Percentiles rank a stretch among this genome's conserved stretches.
These are phyloP conservation scores for Fusarium chlamydosporum DNA, from an alignment of 2,329 filamentous ascomycete genomes.

Conservation along the genomic window DNA sequence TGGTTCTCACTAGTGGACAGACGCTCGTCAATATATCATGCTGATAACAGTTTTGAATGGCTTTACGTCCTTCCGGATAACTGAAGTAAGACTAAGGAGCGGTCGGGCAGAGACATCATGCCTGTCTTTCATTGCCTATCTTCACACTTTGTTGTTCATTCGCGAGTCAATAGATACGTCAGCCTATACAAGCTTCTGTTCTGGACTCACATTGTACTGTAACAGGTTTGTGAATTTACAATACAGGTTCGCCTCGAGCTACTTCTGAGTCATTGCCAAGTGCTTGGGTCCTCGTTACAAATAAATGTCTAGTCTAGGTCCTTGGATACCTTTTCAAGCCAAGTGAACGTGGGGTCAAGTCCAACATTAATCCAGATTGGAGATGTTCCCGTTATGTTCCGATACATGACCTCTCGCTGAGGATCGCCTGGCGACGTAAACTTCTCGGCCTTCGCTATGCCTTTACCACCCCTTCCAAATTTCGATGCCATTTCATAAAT, in stretches of 20 bases:
- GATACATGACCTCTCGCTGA: not conserved
- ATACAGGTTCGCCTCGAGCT: too few species aligned
- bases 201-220: too few species aligned
- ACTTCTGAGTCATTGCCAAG: too few species aligned
- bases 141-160: too few species aligned
- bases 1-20: not conserved
- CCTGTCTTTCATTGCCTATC: too few species aligned
- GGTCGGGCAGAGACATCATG: too few species aligned
- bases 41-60: not conserved
- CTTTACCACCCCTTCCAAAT: conserved; percentile 4
- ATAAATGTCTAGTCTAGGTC: not conserved
- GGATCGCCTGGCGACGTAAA: not conserved
- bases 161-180: too few species aligned
- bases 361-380: not conserved
- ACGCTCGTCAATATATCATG: not conserved
- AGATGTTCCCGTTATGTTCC: not conserved
- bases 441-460: not conserved
- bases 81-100: too few species aligned
- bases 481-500: conserved; percentile 1
- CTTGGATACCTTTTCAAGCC: conserved; percentile 1
- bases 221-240: too few species aligned
- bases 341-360: not conserved
- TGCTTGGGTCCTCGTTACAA: too few species aligned
- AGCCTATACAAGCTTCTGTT: too few species aligned
- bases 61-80: too few species aligned